Base-by-base conservation (phyloP, 495 filamentous ascomycete species). In the Neurospora sp. region DNA sequence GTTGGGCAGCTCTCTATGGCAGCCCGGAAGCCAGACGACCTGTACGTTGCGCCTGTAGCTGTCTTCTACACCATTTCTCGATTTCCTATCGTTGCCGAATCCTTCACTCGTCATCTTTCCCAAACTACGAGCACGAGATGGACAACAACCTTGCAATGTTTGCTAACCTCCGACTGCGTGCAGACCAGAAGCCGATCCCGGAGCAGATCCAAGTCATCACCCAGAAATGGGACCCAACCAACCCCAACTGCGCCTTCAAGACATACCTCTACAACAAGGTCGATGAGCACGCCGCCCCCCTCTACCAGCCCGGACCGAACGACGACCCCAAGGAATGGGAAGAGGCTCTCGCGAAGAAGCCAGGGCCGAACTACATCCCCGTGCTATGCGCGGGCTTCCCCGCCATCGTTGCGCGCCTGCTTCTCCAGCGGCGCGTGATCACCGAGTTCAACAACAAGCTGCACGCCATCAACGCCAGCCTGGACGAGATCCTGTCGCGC, bases 221-320 rank as follows among this genome's bases (percentile, higher is more conserved):
- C 54, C 86, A 91, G 41, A 97, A 97, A 85, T 99, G 96, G 96
- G 87, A 94, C 75, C 88, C 92, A 2, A 80, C 83, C 9, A 89
- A 85, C 77, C 88, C 87, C 12, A 85, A 88, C 74, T 97, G 93
- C 73, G 90, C 88, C 6, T 96, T 99, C 84, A 91, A 93, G 78
- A 85, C 91, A 71, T 98, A 99, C 80, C 92, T 98, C 80, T 99
- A 98, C 85, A 98, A 99, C 82, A 87, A 91, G 75, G 93, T 97
- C 72, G 89, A 90, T 20, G 89, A 94, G 75, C 89, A 92, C 23
- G 84, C 88, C 71, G 91, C 92, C 9, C 92, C 93, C 4, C 95
- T 93, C 82, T 98, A 92, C 82, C 88, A 90, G 74, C 94, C 94
- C 7, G 86, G 87, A 2, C 84, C 91, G 18, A 84, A 88, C 73